These are phyloP conservation scores for Gracilaria domingensis DNA, from an alignment of 23 red algal genomes.

Conservation along the genomic window DNA sequence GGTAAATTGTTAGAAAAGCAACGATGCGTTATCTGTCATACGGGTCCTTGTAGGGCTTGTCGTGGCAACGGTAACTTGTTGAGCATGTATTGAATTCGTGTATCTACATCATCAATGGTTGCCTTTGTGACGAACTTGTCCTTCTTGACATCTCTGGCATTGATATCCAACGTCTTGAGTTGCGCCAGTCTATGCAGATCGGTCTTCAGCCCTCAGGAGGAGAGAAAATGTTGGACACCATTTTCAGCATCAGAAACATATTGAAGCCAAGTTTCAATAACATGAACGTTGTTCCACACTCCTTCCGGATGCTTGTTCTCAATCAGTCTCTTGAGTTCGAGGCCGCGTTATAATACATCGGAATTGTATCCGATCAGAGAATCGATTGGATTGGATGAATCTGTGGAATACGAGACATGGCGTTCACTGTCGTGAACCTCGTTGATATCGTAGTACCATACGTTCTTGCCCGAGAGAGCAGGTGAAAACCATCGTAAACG, in stretches of 20 bases:
- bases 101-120: constrained; percentile 23
- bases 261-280: constrained; percentile 37
- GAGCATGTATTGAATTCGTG: constrained; percentile 12
- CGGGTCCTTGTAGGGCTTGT: constrained; percentile 11
- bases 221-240: constrained; percentile 40
- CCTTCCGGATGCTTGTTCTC: not conserved
- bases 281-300: constrained; percentile 34
- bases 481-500: constrained; percentile 76
- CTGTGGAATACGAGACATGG: constrained; percentile 12
- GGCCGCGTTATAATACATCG: constrained; percentile 47
- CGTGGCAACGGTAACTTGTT: constrained; percentile 29
- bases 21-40: not conserved
- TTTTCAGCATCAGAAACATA: constrained; percentile 6
- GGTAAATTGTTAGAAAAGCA: not conserved
- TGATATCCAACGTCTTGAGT: constrained; percentile 43
- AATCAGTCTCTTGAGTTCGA: constrained; percentile 22
- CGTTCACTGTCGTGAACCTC: constrained; percentile 59
- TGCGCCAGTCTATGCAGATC: constrained; percentile 36
- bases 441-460: constrained; percentile 78
- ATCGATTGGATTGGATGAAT: constrained; percentile 47
- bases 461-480: constrained; percentile 55
- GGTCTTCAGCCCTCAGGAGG: constrained; percentile 21
- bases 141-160: constrained; percentile 58
- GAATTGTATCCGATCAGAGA: constrained; percentile 55
- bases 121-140: constrained; percentile 43